These are phyloP conservation scores for Acrocalymma vagum DNA, from an alignment of 2,329 filamentous ascomycete species.

Conservation along the genomic window DNA sequence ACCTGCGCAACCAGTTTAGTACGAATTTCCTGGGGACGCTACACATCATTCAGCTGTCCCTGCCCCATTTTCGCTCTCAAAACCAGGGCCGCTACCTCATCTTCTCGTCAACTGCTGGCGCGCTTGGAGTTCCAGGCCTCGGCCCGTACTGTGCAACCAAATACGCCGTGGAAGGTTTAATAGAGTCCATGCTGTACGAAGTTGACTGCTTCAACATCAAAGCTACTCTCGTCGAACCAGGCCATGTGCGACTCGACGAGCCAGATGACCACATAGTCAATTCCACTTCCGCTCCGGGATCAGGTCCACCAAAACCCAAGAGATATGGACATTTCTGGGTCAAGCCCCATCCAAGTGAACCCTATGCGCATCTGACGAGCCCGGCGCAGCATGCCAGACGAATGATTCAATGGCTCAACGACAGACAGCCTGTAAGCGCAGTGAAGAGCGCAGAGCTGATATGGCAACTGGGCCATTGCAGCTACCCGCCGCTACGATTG, in stretches of 20 bases:
- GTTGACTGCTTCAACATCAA: conserved; percentile 92
- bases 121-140: conserved; percentile 90
- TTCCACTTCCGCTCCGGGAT: conserved; percentile 50
- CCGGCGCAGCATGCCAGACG: conserved; percentile 88
- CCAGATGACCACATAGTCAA: conserved; percentile 59
- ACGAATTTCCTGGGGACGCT: conserved; percentile 97
- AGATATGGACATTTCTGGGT: conserved; percentile 93
- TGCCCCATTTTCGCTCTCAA: conserved; percentile 86
- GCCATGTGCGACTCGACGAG: conserved; percentile 87
- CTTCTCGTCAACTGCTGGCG: conserved; percentile 91
- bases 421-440: conserved; percentile 90
- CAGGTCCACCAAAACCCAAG: conserved; percentile 61
- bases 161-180: conserved; percentile 93
- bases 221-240: conserved; percentile 90
- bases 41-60: conserved; percentile 87
- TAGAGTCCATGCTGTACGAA: conserved; percentile 97
- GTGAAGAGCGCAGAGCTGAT: conserved; percentile 93
- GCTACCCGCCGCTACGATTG: conserved; percentile 86
- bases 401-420: conserved; percentile 93
- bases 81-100: conserved; percentile 84
- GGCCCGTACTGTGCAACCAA: conserved; percentile 97
- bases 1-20: conserved; percentile 94
- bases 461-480: conserved; percentile 93
- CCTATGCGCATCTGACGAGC: conserved; percentile 79
- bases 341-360: conserved; percentile 78